A percentile compares a stretch with the other conserved stretches of the same genome.
phyloP scores from a whole-genome alignment of 176 grass and related monocot species.

The Musa beccarii region DNA sequence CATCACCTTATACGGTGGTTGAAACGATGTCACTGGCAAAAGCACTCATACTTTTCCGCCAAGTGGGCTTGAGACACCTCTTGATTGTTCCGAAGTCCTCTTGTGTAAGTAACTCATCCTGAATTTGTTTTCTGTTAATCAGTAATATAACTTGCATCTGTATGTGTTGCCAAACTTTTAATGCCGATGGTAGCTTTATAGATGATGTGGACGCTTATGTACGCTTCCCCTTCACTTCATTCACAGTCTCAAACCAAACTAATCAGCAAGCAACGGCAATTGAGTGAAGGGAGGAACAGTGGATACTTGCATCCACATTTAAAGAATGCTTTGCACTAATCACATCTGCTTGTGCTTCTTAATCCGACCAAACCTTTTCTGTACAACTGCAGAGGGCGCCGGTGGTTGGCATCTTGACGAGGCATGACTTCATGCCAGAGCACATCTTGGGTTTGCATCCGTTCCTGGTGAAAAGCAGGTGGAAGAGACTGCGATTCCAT shows the following conservation, averaged over 20 bases:
- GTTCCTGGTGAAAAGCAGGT: constrained; percentile 31
- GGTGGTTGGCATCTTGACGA: constrained; percentile 79
- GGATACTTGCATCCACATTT: too few relatives aligned
- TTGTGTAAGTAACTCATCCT: constrained; percentile 36
- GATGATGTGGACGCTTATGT: too few relatives aligned
- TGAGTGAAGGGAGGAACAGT: too few relatives aligned
- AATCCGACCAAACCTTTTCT: too few relatives aligned
- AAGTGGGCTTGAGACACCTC: constrained; percentile 85
- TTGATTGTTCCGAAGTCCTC: constrained; percentile 75
- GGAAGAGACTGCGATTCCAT: constrained; percentile 68
- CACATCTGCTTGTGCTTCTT: too few relatives aligned
- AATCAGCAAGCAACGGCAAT: too few relatives aligned
- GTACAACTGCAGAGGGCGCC: constrained; percentile 51
- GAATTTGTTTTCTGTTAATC: background rate
- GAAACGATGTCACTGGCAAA: constrained; percentile 97
- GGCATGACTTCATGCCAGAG: constrained; percentile 94
- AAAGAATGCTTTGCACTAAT: too few relatives aligned
- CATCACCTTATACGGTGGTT: constrained; percentile 86
- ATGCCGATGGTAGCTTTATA: background rate
- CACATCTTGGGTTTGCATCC: constrained; percentile 80
- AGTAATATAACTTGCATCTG: background rate
- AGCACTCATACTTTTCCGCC: constrained; percentile 81
- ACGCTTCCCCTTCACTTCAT: too few relatives aligned
- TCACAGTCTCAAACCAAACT: too few relatives aligned
- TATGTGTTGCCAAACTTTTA: background rate